Conservation (phyloP, 495 filamentous ascomycete genomes). For the Neurospora cerealis region DNA sequence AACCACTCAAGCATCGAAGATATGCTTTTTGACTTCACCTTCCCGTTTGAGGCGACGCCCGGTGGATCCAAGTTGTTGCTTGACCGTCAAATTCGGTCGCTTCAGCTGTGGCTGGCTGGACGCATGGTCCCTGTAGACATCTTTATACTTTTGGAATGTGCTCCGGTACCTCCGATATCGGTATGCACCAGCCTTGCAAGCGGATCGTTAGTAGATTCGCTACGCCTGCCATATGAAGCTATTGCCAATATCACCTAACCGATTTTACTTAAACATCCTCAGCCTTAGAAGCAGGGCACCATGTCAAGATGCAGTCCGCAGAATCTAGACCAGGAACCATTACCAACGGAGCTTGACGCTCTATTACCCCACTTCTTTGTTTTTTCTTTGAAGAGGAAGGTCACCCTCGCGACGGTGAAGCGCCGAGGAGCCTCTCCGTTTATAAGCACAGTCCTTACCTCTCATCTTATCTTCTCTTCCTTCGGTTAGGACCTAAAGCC, state of each 20-base stretch:
- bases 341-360: background rate
- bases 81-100: background rate
- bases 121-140: background rate
- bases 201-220: background rate
- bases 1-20: background rate
- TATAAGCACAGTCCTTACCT: background rate
- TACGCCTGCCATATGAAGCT: background rate
- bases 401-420: background rate
- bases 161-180: background rate
- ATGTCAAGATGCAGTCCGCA: background rate
- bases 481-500: background rate
- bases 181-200: background rate
- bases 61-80: background rate
- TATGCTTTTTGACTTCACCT: background rate
- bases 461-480: background rate
- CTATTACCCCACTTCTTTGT: background rate
- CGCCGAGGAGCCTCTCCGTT: background rate
- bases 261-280: background rate
- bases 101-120: background rate
- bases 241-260: background rate
- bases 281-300: background rate
- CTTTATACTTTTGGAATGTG: background rate
- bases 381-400: background rate
- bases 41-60: background rate
- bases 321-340: background rate